Percentiles rank a stretch among this genome's conserved stretches.
phyloP scores from a whole-genome alignment of 2,329 filamentous ascomycete genomes.

The Pleoardoris graminearum region DNA sequence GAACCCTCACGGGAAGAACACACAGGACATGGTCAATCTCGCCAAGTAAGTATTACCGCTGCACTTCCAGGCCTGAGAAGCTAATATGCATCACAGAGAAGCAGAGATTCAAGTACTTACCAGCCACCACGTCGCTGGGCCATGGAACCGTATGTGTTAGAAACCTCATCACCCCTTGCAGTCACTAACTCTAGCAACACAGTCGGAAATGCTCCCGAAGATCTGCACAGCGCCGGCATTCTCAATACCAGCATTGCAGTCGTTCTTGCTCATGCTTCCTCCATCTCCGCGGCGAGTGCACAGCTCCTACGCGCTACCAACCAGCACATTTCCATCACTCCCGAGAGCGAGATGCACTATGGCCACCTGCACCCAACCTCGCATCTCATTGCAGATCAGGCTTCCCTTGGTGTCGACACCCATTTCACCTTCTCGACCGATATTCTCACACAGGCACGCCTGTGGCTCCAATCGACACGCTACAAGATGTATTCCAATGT shows the following conservation, averaged over 20 bases:
- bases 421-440: conserved; percentile 58
- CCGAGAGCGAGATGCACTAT: conserved; percentile 63
- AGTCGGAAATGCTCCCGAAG: conserved; percentile 42
- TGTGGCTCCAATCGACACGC: conserved; percentile 58
- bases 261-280: conserved; percentile 58
- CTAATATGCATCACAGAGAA: too few species aligned
- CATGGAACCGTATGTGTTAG: conserved; percentile 12
- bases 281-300: conserved; percentile 47
- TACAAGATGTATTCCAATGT: conserved; percentile 46
- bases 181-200: background rate
- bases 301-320: conserved; percentile 54
- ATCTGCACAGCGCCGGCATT: conserved; percentile 24
- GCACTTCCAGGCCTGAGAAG: too few species aligned
- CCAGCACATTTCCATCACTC: conserved; percentile 61
- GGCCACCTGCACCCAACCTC: conserved; percentile 56
- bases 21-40: too few species aligned
- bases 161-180: background rate
- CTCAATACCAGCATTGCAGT: conserved; percentile 54
- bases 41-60: too few species aligned
- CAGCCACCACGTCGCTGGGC: conserved; percentile 28
- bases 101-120: conserved; percentile 48
- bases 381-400: conserved; percentile 55
- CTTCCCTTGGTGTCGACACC: conserved; percentile 59
- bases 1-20: too few species aligned
- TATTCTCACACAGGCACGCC: conserved; percentile 51